Percentiles rank a stretch among this genome's conserved stretches.
Conservation (phyloP, 2,329 filamentous ascomycete species). For the Epichloe baconii region DNA sequence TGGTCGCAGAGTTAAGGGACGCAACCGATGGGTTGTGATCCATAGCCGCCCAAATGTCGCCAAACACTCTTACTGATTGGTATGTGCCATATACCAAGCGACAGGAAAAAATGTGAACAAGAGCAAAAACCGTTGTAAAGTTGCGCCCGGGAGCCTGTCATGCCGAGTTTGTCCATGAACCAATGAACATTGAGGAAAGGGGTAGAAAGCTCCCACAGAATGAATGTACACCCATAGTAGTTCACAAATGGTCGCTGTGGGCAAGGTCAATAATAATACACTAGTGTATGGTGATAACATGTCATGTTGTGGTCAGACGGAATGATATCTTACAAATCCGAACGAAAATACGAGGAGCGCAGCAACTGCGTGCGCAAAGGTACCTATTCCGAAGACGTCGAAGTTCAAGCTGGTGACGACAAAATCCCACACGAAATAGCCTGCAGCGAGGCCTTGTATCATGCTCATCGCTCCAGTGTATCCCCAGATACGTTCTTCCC, state of each 20-base stretch:
- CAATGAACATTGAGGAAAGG: constrained; percentile 83
- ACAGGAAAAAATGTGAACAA: constrained; percentile 60
- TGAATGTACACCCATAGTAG: constrained; percentile 69
- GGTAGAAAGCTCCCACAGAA: constrained; percentile 76
- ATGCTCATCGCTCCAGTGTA: constrained; percentile 61
- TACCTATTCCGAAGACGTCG: constrained; percentile 60
- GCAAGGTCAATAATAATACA: background rate
- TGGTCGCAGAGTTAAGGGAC: constrained; percentile 12
- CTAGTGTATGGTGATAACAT: background rate
- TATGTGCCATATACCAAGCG: constrained; percentile 69
- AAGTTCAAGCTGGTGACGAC: constrained; percentile 55
- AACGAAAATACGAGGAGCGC: constrained; percentile 63
- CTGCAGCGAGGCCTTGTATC: constrained; percentile 62
- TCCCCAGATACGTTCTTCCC: constrained; percentile 59
- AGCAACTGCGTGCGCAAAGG: constrained; percentile 63
- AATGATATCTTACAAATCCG: constrained; percentile 54
- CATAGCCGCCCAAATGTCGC: constrained; percentile 49
- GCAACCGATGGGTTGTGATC: constrained; percentile 23
- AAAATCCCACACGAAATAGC: constrained; percentile 79
- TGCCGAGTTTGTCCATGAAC: constrained; percentile 78
- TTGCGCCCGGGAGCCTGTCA: constrained; percentile 63
- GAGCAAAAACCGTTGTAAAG: constrained; percentile 66
- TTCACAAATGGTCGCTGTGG: constrained; percentile 67
- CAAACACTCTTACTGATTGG: constrained; percentile 55
- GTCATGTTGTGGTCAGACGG: background rate